Base-by-base conservation (phyloP, 768 basidiomycete genomes). In the Suillus spraguei region DNA sequence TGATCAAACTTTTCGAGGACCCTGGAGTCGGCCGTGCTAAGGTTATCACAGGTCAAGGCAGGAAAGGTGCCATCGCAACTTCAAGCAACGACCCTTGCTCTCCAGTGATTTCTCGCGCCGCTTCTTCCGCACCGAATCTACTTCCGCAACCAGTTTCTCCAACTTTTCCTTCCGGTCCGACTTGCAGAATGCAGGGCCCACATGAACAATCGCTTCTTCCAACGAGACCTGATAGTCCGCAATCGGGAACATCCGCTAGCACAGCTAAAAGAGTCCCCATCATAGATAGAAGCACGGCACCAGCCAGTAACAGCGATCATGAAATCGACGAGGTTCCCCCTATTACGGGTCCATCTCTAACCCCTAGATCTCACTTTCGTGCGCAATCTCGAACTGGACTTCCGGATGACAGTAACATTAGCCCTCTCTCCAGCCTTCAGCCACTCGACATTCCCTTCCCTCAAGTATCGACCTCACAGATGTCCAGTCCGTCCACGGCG, bases 101-200 rank as follows among this genome's bases (percentile, higher is more conserved):
- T 41, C 71, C 65, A 10, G 54, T 50, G 55, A 60, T 68, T 11
- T 80, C 83, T 22, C 78, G 80, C 50, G 83, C 82, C 0, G 80
- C 84, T 32, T 81, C 85, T 20, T 90, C 89, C 3, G 86, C 89
- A 1, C 88, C 89, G 14, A 87, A 91, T 73, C 74, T 90, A 56
- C 63, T 60, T 60, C 68, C 72, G 50, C 72, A 77, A 46, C 76
- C 82, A 3, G 69, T 76, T 20, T 80, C 81, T 38, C 79, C 82
- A 13, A 71, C 74, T 14, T 62, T 64, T 17, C 65, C 64, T 22
- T 76, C 73, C 11, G 68, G 66, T 33, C 72, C 73, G 8, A 69
- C 68, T 20, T 73, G 81, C 63, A 85, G 82, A 70, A 76, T 82
- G 35, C 84, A 80, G 79, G 83, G 80, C 62, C 84, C 85, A 33